Percentiles rank a stretch among this genome's conserved stretches.
Evolutionary conservation across 306 rosid genomes (phyloP).

Genomic region (Vicia faba): DNA sequence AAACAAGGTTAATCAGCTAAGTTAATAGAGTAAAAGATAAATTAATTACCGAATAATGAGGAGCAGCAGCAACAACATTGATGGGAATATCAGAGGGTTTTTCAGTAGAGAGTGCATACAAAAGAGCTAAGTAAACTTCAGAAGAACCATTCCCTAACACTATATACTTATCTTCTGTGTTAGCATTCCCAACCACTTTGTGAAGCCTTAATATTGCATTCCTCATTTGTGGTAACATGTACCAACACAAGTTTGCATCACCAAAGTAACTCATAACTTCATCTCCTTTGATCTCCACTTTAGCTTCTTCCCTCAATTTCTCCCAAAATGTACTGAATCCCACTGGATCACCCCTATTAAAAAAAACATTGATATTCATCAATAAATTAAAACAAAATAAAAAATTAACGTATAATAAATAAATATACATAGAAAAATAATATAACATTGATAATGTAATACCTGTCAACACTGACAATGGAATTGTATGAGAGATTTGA

Average conservation of each 20-base stretch:
- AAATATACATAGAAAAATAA: background rate
- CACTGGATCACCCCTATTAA: slow-evolving; percentile 68
- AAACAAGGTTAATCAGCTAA: no score
- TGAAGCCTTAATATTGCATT: slow-evolving; percentile 58
- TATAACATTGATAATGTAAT: background rate
- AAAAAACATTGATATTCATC: no score
- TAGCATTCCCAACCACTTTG: slow-evolving; percentile 62
- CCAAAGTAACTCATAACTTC: slow-evolving; percentile 61
- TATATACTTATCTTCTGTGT: slow-evolving; percentile 44
- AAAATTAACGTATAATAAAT: background rate
- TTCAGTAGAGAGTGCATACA: slow-evolving; percentile 62
- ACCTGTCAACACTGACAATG: slow-evolving; percentile 59
- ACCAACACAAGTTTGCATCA: slow-evolving; percentile 60
- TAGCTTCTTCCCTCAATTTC: slow-evolving; percentile 54
- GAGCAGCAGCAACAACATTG: slow-evolving; percentile 66
- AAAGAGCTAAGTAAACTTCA: slow-evolving; percentile 66
- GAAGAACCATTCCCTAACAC: slow-evolving; percentile 81
- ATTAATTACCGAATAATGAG: slow-evolving; percentile 69
- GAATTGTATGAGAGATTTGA: slow-evolving; percentile 8
- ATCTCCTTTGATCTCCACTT: slow-evolving; percentile 58
- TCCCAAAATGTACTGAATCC: slow-evolving; percentile 56
- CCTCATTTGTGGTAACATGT: slow-evolving; percentile 53
- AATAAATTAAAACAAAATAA: background rate
- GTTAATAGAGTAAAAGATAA: background rate
- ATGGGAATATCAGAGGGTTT: slow-evolving; percentile 43